Evolutionary conservation across 441 rosid genomes (phyloP), one percentile per base, ranked within the genome.

Genomic region (Mallotus japonicus): DNA sequence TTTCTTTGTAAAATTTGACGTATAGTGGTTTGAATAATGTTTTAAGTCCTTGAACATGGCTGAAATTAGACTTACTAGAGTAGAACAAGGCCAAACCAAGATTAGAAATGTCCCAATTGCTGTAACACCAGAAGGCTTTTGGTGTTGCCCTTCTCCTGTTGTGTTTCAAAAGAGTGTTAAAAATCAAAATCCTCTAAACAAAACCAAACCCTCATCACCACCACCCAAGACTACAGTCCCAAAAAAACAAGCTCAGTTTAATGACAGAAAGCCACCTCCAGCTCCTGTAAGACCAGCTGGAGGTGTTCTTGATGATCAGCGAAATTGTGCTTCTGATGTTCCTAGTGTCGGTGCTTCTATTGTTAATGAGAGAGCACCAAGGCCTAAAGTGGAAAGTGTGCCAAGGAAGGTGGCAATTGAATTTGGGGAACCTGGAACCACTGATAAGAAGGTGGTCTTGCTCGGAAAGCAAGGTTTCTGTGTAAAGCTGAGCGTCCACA

Each of bases 91-190:
- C 50, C 97, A 89, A 74, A 84, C 94, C 83, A 95, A 88, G 85
- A 87, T 95, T 67, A 83, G 87, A 77, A 92, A 80, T 80, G 97
- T 91, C 65, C 99, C 99, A 16, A 90, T 91, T 84, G 99, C 97
- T 61, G 97, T 92, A 67, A 95, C 96, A 20, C 97, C 97, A 61
- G 97, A 95, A 84, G 99, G 97, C 42, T 95, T 95, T 79, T 95
- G 99, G 99, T 95, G 99, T 75, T 95, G 97, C 75, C 97, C 99
- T 57, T 92, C 96, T 57, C 97, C 97, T 73, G 91, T 87, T 64
- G 94, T 82, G 71, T 95, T 95, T 81, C 99, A 95, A 73, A 95
- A 91, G 86, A 84, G 89, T 69, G 76, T 78, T 24, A 95, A 92
- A 82, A 70, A 87, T 55, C 93, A 87, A 71, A 84, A 85, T 80